Percentiles rank a stretch among this genome's conserved stretches.
Conservation (phyloP, 1,284 basidiomycete genomes). For the Trichosporon asahii region DNA sequence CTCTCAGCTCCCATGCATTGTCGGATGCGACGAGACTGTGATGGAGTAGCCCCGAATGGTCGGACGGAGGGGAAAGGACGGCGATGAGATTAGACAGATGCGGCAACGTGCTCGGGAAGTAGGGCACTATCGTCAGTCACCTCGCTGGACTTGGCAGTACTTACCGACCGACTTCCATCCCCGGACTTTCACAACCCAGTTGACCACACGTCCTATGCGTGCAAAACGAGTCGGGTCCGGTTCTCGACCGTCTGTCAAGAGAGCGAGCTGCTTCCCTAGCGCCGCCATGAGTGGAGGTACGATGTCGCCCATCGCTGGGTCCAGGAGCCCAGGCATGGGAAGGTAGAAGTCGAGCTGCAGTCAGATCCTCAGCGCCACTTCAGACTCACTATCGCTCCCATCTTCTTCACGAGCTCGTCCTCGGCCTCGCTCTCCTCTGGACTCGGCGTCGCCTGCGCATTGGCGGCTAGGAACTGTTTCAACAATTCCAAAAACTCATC, state of each 20-base stretch:
- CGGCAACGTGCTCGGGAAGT: constrained; percentile 83
- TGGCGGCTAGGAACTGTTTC: constrained; percentile 56
- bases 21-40: constrained; percentile 36
- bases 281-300: constrained; percentile 69
- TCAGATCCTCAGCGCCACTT: neutral
- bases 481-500: constrained; percentile 62
- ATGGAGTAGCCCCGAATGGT: constrained; percentile 46
- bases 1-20: constrained; percentile 73
- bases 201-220: constrained; percentile 65
- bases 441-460: constrained; percentile 55
- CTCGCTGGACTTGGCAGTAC: constrained; percentile 42
- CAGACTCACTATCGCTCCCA: constrained; percentile 46
- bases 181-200: constrained; percentile 81
- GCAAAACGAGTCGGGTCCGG: constrained; percentile 54
- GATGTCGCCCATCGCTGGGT: constrained; percentile 84
- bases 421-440: constrained; percentile 55
- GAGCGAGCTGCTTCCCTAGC: constrained; percentile 62
- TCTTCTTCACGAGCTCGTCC: constrained; percentile 55
- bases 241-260: constrained; percentile 50
- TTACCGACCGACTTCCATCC: constrained; percentile 89
- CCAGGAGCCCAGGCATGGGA: constrained; percentile 89
- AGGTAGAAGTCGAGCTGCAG: constrained; percentile 81
- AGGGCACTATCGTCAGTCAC: constrained; percentile 61
- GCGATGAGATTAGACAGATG: constrained; percentile 73
- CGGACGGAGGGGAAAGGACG: constrained; percentile 60